Base-by-base conservation (phyloP, 352 stramenopile species). In the Salisapilia sapeloensis region DNA sequence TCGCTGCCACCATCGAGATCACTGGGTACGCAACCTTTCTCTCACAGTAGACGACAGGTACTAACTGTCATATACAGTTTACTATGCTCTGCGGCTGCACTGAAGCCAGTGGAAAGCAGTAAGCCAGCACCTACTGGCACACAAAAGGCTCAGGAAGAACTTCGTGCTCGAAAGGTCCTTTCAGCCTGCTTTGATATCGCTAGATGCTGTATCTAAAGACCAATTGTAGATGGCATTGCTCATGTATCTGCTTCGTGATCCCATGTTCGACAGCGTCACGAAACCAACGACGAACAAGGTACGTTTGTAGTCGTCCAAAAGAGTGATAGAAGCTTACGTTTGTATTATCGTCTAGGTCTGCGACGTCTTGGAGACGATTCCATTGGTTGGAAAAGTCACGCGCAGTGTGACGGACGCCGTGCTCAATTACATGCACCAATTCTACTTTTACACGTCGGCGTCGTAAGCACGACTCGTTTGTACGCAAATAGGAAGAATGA, bases 401-500 rank as follows among this genome's bases (percentile, higher is more conserved):
- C 74, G 70, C 22, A 64, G 85, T 28, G 60, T 60, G 41, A 59
- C 60, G 21, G 64, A 59, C n/a, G 66, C 60, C 4, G 45, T 85
- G 20, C 33, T 86, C 42, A 57, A 79, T 42, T 86, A 90, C 59
- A 86, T 86, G 53, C 67, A 86, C 57, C 69, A 81, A 33, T 82
- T 77, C 45, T 53, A 90, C 53, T 90, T 90, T 42, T 90, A 90
- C 60, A 86, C 66, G 18, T 84, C 74, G 27, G 74, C 63, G 9
- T 90, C 74, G 49, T 90, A 89, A 47, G 33, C 24, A 28, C 24
- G 13, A n/a, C n/a, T n/a, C n/a, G n/a, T n/a, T n/a, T n/a, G n/a
- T n/a, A n/a, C n/a, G n/a, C n/a, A n/a, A n/a, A n/a, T n/a, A n/a
- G n/a, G n/a, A n/a, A n/a, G n/a, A n/a, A n/a, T n/a, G n/a, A n/a